phyloP scores from a whole-genome alignment of 768 basidiomycete genomes.

The Boletus reticuloceps region DNA sequence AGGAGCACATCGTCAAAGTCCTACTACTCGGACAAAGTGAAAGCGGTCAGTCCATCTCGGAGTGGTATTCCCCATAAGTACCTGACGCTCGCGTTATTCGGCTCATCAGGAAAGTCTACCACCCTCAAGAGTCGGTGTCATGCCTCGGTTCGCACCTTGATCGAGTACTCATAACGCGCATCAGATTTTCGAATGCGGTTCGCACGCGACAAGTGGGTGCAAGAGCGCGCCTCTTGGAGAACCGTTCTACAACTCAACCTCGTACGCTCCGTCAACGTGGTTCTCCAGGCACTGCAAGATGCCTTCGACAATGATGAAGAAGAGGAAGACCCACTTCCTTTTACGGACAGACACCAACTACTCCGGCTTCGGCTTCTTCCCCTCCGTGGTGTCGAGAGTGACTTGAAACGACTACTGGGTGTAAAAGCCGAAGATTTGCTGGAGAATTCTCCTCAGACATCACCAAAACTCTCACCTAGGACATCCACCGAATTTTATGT shows the following conservation, averaged over 20 bases:
- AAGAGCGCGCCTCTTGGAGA: slow-evolving; percentile 73
- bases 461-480: slow-evolving; percentile 42
- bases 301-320: slow-evolving; percentile 46
- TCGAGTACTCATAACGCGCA: slow-evolving; percentile 4
- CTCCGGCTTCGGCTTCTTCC: slow-evolving; percentile 63
- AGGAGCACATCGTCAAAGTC: slow-evolving; percentile 51
- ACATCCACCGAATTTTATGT: slow-evolving; percentile 47
- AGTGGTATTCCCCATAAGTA: no score
- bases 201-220: slow-evolving; percentile 67
- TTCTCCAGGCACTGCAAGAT: slow-evolving; percentile 58
- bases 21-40: slow-evolving; percentile 65
- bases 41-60: slow-evolving; percentile 45
- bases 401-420: slow-evolving; percentile 61
- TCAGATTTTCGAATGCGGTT: slow-evolving; percentile 74
- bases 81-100: not conserved
- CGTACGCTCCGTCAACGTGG: slow-evolving; percentile 62
- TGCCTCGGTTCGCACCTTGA: not conserved
- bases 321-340: slow-evolving; percentile 32
- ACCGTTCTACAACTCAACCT: slow-evolving; percentile 75
- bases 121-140: slow-evolving; percentile 54
- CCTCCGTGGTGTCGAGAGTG: slow-evolving; percentile 56
- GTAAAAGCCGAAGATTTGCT: slow-evolving; percentile 38
- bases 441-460: slow-evolving; percentile 29
- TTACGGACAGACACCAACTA: slow-evolving; percentile 50
- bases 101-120: slow-evolving; percentile 57